These are phyloP conservation scores for Mucor saturninus DNA, from an alignment of 371 early-diverging fungal genomes.

Conservation along the genomic window DNA sequence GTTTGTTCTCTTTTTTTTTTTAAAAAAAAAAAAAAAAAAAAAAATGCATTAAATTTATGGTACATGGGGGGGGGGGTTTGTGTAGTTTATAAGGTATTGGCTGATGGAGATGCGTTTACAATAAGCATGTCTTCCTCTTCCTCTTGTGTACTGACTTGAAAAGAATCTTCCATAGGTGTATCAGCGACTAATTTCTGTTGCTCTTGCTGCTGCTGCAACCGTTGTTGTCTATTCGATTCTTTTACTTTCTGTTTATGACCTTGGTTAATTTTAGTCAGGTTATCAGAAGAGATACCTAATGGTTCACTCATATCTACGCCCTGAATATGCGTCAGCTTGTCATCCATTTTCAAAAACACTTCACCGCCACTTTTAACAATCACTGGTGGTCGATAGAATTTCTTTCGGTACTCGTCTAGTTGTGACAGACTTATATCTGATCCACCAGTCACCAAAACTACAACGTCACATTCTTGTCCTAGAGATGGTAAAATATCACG, in stretches of 20 bases:
- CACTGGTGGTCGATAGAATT: slow-evolving; percentile 56
- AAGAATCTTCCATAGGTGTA: slow-evolving; percentile 6
- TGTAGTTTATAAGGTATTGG: neutral
- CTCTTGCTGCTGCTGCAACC: neutral
- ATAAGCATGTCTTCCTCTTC: slow-evolving; percentile 3
- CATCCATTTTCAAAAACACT: slow-evolving; percentile 60
- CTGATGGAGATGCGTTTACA: neutral
- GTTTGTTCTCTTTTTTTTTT: no score
- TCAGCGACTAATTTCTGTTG: neutral
- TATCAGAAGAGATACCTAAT: slow-evolving; percentile 30
- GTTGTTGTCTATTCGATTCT: neutral
- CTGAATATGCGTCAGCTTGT: slow-evolving; percentile 37
- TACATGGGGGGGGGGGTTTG: neutral
- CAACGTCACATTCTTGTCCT: slow-evolving; percentile 51
- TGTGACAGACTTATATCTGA: slow-evolving; percentile 58
- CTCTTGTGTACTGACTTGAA: slow-evolving; percentile 9
- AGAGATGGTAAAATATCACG: slow-evolving; percentile 60
- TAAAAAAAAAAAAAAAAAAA: no score
- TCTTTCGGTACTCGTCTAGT: slow-evolving; percentile 54
- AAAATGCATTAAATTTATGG: neutral
- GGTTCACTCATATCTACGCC: slow-evolving; percentile 41
- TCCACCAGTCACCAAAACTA: slow-evolving; percentile 65
- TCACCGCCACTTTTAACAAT: slow-evolving; percentile 65
- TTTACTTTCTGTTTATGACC: neutral
- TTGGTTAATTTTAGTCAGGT: slow-evolving; percentile 16